Conservation (phyloP, 352 stramenopile species). For the Phytophthora melonis region DNA sequence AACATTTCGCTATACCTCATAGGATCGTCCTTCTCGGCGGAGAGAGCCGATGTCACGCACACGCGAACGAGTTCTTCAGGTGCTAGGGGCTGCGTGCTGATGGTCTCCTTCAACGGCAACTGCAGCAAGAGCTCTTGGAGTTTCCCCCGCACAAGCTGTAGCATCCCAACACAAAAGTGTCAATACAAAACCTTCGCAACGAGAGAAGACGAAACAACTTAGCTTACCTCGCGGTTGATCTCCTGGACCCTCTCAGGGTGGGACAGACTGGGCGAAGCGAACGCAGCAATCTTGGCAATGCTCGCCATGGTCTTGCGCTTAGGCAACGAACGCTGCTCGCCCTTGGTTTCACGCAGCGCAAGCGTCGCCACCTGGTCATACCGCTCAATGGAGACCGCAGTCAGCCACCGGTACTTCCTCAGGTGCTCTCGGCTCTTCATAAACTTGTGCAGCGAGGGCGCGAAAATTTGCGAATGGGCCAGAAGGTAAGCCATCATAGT, state of each 20-base stretch:
- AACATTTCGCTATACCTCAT: slow-evolving; percentile 45
- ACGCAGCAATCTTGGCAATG: slow-evolving; percentile 81
- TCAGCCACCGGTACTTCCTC: slow-evolving; percentile 72
- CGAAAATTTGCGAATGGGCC: slow-evolving; percentile 69
- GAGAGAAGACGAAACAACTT: slow-evolving; percentile 4
- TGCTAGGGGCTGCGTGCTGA: slow-evolving; percentile 51
- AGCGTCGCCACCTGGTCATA: slow-evolving; percentile 69
- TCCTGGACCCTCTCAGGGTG: slow-evolving; percentile 49
- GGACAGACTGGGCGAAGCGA: slow-evolving; percentile 57
- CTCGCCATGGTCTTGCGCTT: slow-evolving; percentile 83
- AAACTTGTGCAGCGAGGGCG: slow-evolving; percentile 65
- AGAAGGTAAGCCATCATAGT: slow-evolving; percentile 75
- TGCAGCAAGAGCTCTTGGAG: slow-evolving; percentile 76
- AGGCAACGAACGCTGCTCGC: slow-evolving; percentile 59
- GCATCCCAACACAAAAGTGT: slow-evolving; percentile 16
- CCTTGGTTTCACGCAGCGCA: slow-evolving; percentile 62
- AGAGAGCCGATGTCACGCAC: slow-evolving; percentile 60
- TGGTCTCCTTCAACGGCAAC: slow-evolving; percentile 49
- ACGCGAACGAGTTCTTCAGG: slow-evolving; percentile 55
- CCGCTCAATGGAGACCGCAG: slow-evolving; percentile 66
- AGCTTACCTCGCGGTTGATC: slow-evolving; percentile 70
- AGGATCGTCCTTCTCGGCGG: slow-evolving; percentile 54
- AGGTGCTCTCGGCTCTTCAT: slow-evolving; percentile 68
- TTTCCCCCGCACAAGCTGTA: slow-evolving; percentile 57
- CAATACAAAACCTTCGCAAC: neutral